Evolutionary conservation across 2,329 filamentous ascomycete genomes (phyloP).

Genomic region (Fusarium ramigenum): DNA sequence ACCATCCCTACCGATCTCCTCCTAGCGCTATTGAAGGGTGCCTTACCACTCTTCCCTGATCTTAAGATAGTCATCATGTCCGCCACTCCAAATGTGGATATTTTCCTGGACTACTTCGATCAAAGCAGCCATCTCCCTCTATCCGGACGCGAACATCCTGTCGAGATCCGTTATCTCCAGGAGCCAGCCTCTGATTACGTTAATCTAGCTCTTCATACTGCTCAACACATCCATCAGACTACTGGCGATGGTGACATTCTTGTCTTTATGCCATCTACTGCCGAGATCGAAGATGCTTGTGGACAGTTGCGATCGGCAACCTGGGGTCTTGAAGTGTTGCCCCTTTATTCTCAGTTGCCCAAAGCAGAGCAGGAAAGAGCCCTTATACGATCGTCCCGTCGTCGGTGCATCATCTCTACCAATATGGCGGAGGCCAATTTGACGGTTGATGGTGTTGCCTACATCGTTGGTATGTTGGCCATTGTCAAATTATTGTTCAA

Average conservation of each 20-base stretch:
- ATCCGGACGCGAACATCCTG: neutral
- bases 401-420: conserved; percentile 96
- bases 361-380: conserved; percentile 88
- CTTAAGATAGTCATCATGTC: neutral
- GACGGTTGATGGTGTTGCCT: conserved; percentile 86
- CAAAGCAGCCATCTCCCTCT: neutral
- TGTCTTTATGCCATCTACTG: neutral
- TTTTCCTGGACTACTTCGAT: neutral
- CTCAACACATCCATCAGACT: neutral
- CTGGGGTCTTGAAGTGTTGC: conserved; percentile 82
- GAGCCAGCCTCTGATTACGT: neutral
- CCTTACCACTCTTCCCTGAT: neutral
- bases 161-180: neutral
- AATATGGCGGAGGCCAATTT: conserved; percentile 98
- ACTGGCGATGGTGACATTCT: neutral
- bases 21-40: neutral
- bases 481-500: neutral
- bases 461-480: conserved; percentile 77
- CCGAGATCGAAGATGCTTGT: neutral
- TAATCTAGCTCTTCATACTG: neutral
- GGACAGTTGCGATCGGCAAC: neutral
- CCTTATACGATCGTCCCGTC: conserved; percentile 87
- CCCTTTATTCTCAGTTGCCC: conserved; percentile 91
- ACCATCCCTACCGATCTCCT: neutral
- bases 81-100: neutral